phyloP scores from a whole-genome alignment of 352 stramenopile genomes.

The Phytophthora aleatoria region DNA sequence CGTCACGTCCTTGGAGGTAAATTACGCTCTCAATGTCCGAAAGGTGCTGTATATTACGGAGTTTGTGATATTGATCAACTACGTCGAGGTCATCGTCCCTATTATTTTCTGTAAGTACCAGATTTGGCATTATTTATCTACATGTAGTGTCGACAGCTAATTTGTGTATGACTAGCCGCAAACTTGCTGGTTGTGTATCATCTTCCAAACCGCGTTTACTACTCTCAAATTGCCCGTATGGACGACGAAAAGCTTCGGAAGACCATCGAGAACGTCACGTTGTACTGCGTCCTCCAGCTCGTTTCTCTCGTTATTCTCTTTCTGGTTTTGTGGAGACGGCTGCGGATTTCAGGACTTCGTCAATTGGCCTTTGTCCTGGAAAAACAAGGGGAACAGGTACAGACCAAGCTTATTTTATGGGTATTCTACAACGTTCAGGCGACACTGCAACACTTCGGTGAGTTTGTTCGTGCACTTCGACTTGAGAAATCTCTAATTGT shows the following conservation, averaged over 20 bases:
- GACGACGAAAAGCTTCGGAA: conserved; percentile 10
- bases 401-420: conserved; percentile 47
- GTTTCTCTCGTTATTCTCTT: conserved; percentile 39
- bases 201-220: conserved; percentile 40
- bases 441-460: conserved; percentile 38
- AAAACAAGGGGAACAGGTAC: conserved; percentile 38
- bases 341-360: conserved; percentile 29
- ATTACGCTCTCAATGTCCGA: conserved; percentile 27
- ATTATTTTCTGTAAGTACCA: conserved; percentile 42
- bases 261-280: conserved; percentile 31
- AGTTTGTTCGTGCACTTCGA: not conserved
- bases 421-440: conserved; percentile 44
- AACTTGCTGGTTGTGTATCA: conserved; percentile 33
- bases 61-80: conserved; percentile 51
- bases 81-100: conserved; percentile 46
- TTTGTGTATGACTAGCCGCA: conserved; percentile 11
- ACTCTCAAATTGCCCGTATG: conserved; percentile 31
- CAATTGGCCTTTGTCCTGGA: conserved; percentile 51
- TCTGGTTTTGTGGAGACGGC: conserved; percentile 20
- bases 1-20: conserved; percentile 10
- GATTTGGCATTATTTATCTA: not conserved
- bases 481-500: not conserved
- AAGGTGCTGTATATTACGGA: conserved; percentile 47
- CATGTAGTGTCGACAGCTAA: not conserved
- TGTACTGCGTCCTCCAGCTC: conserved; percentile 46